A percentile compares a stretch with the other conserved stretches of the same genome.
Evolutionary conservation across 139 green algal genomes (phyloP).

Genomic region (Pleodorina starrii): DNA sequence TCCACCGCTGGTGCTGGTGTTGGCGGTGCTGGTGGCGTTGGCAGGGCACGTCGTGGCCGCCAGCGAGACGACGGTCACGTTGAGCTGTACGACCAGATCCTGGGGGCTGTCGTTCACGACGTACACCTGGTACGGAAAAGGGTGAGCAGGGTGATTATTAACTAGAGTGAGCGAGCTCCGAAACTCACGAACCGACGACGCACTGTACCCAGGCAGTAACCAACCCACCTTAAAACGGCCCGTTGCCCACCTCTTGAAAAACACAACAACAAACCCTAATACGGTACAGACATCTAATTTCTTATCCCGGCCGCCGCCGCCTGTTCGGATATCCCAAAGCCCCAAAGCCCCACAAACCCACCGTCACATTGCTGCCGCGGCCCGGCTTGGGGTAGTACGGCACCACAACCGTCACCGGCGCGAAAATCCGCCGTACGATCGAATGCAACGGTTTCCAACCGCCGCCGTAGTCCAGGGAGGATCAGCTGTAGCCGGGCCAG

Average conservation of each 20-base stretch:
- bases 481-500: constrained; percentile 77
- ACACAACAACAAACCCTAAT: no score
- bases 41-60: background rate
- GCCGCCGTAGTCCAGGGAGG: constrained; percentile 69
- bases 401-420: constrained; percentile 18
- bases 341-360: background rate
- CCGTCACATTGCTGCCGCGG: constrained; percentile 5
- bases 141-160: background rate
- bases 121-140: background rate
- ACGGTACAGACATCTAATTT: no score
- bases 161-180: background rate
- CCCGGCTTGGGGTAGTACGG: background rate
- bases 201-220: no score
- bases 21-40: background rate
- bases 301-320: no score
- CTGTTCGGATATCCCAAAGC: no score
- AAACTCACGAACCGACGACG: no score
- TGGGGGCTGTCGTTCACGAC: constrained; percentile 16
- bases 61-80: background rate
- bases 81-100: background rate
- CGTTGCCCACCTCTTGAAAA: no score
- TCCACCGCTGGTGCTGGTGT: background rate
- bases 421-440: constrained; percentile 4
- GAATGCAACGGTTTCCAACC: constrained; percentile 80
- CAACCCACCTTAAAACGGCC: no score